Base-by-base conservation (phyloP, 1,139 yeast species). In the Groenewaldozyma sp. region DNA sequence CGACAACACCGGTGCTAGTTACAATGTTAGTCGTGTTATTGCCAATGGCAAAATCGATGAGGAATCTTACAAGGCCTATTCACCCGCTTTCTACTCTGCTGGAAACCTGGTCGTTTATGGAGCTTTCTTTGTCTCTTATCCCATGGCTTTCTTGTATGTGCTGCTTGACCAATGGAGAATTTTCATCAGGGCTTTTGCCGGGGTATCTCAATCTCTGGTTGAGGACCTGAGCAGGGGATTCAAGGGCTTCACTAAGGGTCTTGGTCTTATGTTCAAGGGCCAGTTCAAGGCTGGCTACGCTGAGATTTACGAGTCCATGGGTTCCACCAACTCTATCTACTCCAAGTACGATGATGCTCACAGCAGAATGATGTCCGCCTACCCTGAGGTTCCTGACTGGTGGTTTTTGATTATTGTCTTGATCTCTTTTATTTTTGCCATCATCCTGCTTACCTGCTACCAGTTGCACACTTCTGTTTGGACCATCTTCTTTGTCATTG, bases 311-410 rank as follows among this genome's bases (percentile, higher is more conserved):
- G 11, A 27, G 22, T 28, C 35, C 3, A 20, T 38, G n/a, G 34
- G 20, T 4, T 28, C 32, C n/a, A 19, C 28, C 29, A 38, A 38
- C 24, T 19, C 37, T 9, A 34, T 34, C 4, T 35, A 35, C 24
- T 29, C 22, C 28, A 35, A 19, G 14, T 41, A 40, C 20, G 38
- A 68, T 24, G 82, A 77, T 48, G 75, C 81, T 0, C 79, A 74
- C 45, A 65, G 73, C 34, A 64, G 65, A 42, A 70, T 74, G 71
- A 74, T 74, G 78, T 49, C 66, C 22, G 60, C 60, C 19, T 74
- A 74, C 53, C 65, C 64, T 28, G 82, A 77, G 49, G 82, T 75
- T 29, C 83, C 83, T n/a, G 78, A 74, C 43, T 72, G 74, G 73
- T 74, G 74, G 68, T 77, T 71, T 49, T 48, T 71, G 21, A 41